phyloP scores from a whole-genome alignment of 2,329 filamentous ascomycete species.

The Cytospora paraplurivora region DNA sequence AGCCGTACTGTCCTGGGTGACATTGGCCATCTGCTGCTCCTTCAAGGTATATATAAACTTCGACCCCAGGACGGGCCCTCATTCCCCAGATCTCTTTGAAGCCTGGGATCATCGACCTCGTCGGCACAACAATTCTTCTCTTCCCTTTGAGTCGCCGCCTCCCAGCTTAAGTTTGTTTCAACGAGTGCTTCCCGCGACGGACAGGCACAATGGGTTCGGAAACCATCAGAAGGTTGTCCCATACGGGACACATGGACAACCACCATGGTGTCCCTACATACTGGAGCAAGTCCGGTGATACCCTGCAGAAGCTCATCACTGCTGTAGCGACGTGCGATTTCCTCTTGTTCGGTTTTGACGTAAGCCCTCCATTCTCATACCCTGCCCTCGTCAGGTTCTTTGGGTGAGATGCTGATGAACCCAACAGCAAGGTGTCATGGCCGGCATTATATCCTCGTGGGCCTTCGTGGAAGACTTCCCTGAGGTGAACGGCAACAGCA shows the following conservation, averaged over 20 bases:
- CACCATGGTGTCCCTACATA: conserved; percentile 28
- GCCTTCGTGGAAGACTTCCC: conserved; percentile 34
- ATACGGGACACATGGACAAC: conserved; percentile 29
- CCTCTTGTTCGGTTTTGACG: conserved; percentile 28
- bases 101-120: not conserved
- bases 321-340: conserved; percentile 26
- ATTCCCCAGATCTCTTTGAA: not conserved
- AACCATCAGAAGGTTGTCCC: conserved; percentile 20
- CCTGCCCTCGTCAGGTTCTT: too few species aligned
- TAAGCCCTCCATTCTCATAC: not conserved
- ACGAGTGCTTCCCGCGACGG: conserved; percentile 1
- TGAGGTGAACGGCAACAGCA: conserved; percentile 37
- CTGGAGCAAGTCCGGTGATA: conserved; percentile 27
- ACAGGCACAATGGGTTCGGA: conserved; percentile 25
- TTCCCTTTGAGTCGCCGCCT: conserved; percentile 2
- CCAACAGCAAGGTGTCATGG: conserved; percentile 28
- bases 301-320: conserved; percentile 27
- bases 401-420: conserved; percentile 4
- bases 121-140: not conserved
- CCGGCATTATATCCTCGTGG: conserved; percentile 24
- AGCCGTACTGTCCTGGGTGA: conserved; percentile 4
- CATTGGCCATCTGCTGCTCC: not conserved
- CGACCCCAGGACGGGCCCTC: conserved; percentile 16
- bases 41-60: conserved; percentile 12
- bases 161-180: not conserved